Base-by-base conservation (phyloP, 495 filamentous ascomycete genomes). In the Hamigera avellanea region DNA sequence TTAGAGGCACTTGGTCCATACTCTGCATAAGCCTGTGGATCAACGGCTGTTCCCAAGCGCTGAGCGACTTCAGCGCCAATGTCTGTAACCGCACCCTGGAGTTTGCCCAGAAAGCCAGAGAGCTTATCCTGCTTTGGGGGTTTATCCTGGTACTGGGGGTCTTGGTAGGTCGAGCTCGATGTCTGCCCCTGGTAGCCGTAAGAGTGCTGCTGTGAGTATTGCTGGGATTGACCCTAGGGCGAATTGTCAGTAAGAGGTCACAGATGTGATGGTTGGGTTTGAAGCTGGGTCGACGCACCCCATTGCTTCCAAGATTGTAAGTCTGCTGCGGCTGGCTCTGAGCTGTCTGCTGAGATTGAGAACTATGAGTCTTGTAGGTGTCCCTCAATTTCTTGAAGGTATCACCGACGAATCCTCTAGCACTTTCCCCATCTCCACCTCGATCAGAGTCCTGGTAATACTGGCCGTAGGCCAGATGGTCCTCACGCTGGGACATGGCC, bases 381-480 rank as follows among this genome's bases (percentile, higher is more conserved):
- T 58, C 55, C 38, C 58, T 61, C 30, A 69, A 39, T 52, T 62
- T 66, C 47, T 65, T 61, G 53, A 70, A 67, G 35, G 72, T 64
- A 40, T 74, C 72, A 21, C 70, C 64, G 18, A 72, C 56, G 14
- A 77, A 52, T n/a, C 72, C 69, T 26, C 71, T 50, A 15, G 68
- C 58, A 26, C 53, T 52, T 19, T 65, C 66, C 4, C 43, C 53
- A 26, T 39, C 33, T 29, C 52, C 44, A 14, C 57, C 52, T 17
- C 51, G 43, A 34, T 52, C 37, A 19, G 50, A 39, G n/a, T 39
- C 42, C 19, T 53, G 49, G 42, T 72, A 61, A 38, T 73, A 72
- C 13, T 66, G 62, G 50, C 73, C 73, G 48, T 77, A 77, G 31
- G 72, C 73, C 50, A 77, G 46, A 14, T 48, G 47, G 42, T 76